A percentile compares a stretch with the other conserved stretches of the same genome.
Evolutionary conservation across 2,329 filamentous ascomycete species (phyloP).

Genomic region (Venturia nashicola): DNA sequence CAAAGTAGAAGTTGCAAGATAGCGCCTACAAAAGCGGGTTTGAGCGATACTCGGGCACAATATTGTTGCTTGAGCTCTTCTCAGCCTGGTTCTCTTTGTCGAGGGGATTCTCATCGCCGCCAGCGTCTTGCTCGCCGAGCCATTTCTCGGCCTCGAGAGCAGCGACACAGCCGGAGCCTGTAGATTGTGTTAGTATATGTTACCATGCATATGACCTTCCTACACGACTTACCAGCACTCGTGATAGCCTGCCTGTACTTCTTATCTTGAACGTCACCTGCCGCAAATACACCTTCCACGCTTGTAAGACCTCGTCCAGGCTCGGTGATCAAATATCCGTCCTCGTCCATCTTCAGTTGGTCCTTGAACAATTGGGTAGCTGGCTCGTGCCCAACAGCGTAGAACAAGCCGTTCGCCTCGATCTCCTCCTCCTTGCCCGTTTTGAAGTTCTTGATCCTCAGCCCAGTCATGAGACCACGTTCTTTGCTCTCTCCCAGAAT

Average conservation of each 20-base stretch:
- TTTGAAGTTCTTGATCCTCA: conserved; percentile 72
- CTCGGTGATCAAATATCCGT: conserved; percentile 83
- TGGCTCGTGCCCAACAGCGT: conserved; percentile 93
- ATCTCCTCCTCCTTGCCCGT: conserved; percentile 72
- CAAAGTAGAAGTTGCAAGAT: not conserved
- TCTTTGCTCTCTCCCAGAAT: conserved; percentile 70
- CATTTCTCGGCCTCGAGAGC: conserved; percentile 94
- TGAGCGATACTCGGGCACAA: conserved; percentile 48
- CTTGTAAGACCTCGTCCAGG: conserved; percentile 82
- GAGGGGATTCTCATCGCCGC: conserved; percentile 33
- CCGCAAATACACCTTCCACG: conserved; percentile 85
- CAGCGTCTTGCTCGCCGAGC: conserved; percentile 39
- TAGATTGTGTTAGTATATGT: conserved; percentile 13
- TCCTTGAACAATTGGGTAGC: conserved; percentile 84
- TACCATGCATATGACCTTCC: conserved; percentile 2
- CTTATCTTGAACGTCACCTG: conserved; percentile 98
- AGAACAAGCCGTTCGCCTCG: conserved; percentile 87
- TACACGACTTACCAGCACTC: conserved; percentile 62
- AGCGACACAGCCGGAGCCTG: conserved; percentile 87
- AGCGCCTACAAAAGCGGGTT: conserved; percentile 47
- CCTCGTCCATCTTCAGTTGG: conserved; percentile 75
- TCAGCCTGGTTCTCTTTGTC: conserved; percentile 37
- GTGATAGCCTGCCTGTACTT: conserved; percentile 95
- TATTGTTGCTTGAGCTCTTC: conserved; percentile 38
- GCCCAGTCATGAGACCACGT: conserved; percentile 70